Evolutionary conservation across 768 basidiomycete genomes (phyloP), one percentile per base, ranked within the genome.

Genomic region (Lactifluus echinatus): DNA sequence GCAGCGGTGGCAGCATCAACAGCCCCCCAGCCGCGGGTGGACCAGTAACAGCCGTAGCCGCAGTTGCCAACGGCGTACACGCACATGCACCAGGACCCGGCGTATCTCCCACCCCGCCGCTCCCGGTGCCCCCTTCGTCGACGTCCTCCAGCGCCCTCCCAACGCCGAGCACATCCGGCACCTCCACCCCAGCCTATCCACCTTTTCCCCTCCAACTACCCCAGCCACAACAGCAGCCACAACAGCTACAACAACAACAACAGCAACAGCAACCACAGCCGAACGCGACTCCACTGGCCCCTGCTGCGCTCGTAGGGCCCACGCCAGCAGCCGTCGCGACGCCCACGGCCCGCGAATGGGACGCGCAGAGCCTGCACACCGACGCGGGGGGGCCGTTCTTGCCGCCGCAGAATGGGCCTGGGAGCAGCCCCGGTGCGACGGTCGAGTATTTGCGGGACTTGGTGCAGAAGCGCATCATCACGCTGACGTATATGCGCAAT

Each of bases 401-500:
- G 2, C 51, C 45, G 6, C 51, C 31, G 8, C 36, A 23, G 1
- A 40, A 21, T 11, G 17, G 23, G 3, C 8, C 57, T 2, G 53
- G 43, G 1, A 53, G 61, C n/a, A 55, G 66, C 11, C 57, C 73
- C 4, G 85, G 83, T 67, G 85, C 87, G 28, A 84, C 85, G 8
- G 79, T 87, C 55, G 90, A 93, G 66, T 84, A 85, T 66, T 74
- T 93, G 56, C 73, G 90, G 53, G 88, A 88, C 65, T 73, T 89
- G 48, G 81, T 92, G 8, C 83, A 86, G 74, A 93, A 91, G 74
- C 76, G 92, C 60, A 85, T 93, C 55, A 78, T 88, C 65, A 90
- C 90, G 21, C 74, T 93, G 63, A 91, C 87, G 0, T 93, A 93
- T 68, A 75, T 93, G 69, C 79, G 88, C 63, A 89, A 82, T 65